phyloP scores from a whole-genome alignment of 2,329 filamentous ascomycete genomes.

The Hypoxylon sp. region DNA sequence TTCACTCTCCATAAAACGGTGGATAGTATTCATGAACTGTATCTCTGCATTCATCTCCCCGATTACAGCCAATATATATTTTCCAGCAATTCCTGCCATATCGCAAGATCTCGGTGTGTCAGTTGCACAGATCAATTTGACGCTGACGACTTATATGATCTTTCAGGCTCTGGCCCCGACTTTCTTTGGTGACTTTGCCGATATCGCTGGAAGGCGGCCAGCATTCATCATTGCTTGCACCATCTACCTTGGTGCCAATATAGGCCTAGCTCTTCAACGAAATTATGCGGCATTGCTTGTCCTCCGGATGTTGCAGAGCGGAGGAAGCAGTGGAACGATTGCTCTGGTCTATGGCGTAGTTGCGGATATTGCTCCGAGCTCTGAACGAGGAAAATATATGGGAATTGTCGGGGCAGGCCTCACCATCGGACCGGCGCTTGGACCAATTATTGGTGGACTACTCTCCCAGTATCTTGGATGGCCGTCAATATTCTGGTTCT shows the following conservation, averaged over 20 bases:
- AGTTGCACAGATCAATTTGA: conserved; percentile 61
- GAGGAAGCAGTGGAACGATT: conserved; percentile 76
- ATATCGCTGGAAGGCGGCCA: conserved; percentile 71
- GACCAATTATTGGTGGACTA: conserved; percentile 74
- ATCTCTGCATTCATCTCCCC: conserved; percentile 68
- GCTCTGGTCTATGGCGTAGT: conserved; percentile 79
- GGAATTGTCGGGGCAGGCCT: conserved; percentile 72
- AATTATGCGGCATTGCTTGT: conserved; percentile 70
- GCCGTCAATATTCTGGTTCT: conserved; percentile 78
- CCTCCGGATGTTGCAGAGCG: conserved; percentile 72
- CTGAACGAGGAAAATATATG: conserved; percentile 80
- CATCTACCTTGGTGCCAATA: conserved; percentile 70
- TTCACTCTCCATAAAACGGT: conserved; percentile 60
- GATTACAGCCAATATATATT: conserved; percentile 71
- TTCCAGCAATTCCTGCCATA: conserved; percentile 59
- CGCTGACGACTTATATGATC: conserved; percentile 72
- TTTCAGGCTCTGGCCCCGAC: conserved; percentile 73
- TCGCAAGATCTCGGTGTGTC: conserved; percentile 57
- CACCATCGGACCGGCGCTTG: conserved; percentile 67
- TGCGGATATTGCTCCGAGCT: conserved; percentile 76
- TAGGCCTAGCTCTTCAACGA: conserved; percentile 70
- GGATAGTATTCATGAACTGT: conserved; percentile 67
- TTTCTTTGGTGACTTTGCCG: conserved; percentile 72
- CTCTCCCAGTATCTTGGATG: conserved; percentile 74
- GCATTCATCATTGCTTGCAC: conserved; percentile 70